Base-by-base conservation (phyloP, 306 rosid genomes). In the Ormosia emarginata region DNA sequence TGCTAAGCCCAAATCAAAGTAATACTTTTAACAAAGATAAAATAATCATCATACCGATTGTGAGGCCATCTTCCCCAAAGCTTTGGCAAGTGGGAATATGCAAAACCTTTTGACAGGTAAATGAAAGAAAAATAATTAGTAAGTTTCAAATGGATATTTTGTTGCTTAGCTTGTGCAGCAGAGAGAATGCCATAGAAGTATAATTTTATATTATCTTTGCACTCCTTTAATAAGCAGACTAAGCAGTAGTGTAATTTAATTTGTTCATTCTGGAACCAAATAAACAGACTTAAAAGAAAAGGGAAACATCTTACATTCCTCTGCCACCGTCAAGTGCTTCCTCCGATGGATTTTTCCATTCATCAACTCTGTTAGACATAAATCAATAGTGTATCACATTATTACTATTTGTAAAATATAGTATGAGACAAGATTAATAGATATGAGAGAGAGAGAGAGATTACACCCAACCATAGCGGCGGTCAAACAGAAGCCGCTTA, bases 381-480 rank as follows among this genome's bases (percentile, higher is more conserved):
- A 52, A 79, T n/a, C 12, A 15, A 50, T 5, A 37, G 65, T 62
- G 17, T 53, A 13, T 69, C 24, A 73, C 62, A 44, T 10, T 5
- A 65, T 15, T 24, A 49, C 44, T 17, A 49, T 14, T 47, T 57
- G 9, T 58, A 39, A 36, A 50, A 24, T 13, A 72, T 78, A 44
- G 44, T 2, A 18, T 15, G 8, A 6, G 11, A 50, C 30, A 34
- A 11, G 71, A 65, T 41, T 56, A 15, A 65, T 13, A 78, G 6
- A 57, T 13, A 36, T 2, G 80, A 57, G 80, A 66, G 70, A 53
- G 70, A 82, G 61, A 81, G 85, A 79, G 75, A 47, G 5, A 68
- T 84, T 85, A 91, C 98, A 93, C 94, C 98, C 95, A 95, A 80
- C 98, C 98, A 84, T 93, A 95, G 86, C 98, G 98, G 15, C 95